phyloP scores from a whole-genome alignment of 768 basidiomycete genomes.

The Leccinum aurantiacum region DNA sequence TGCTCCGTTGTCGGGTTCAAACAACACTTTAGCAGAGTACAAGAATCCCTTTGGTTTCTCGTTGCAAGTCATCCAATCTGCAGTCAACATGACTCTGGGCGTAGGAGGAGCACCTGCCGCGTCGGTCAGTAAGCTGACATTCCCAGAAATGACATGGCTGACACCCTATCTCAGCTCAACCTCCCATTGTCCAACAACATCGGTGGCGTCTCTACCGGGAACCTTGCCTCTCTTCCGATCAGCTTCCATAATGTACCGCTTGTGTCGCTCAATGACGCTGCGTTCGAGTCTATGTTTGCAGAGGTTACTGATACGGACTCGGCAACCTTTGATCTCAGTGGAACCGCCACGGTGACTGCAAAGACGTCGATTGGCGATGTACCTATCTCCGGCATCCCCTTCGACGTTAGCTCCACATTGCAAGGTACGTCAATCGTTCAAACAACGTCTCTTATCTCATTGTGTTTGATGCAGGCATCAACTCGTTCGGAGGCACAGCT shows the following conservation, averaged over 20 bases:
- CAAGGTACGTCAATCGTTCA: slow-evolving; percentile 39
- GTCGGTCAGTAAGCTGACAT: slow-evolving; percentile 37
- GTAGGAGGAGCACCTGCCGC: slow-evolving; percentile 51
- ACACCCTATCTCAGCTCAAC: slow-evolving; percentile 39
- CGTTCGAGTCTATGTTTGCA: slow-evolving; percentile 58
- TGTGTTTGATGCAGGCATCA: slow-evolving; percentile 44
- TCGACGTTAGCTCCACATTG: slow-evolving; percentile 57
- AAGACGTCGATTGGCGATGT: slow-evolving; percentile 66
- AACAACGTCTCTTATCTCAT: background rate
- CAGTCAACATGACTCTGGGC: slow-evolving; percentile 53
- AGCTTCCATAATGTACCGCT: slow-evolving; percentile 58
- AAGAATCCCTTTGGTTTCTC: slow-evolving; percentile 79
- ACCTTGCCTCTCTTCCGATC: slow-evolving; percentile 58
- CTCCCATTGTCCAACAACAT: slow-evolving; percentile 48
- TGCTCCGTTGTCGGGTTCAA: slow-evolving; percentile 58
- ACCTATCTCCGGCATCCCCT: slow-evolving; percentile 61
- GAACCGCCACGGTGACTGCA: slow-evolving; percentile 57
- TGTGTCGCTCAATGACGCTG: slow-evolving; percentile 51
- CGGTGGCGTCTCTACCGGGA: slow-evolving; percentile 71
- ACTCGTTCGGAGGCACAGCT: slow-evolving; percentile 55
- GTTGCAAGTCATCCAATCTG: slow-evolving; percentile 58
- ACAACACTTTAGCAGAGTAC: slow-evolving; percentile 54
- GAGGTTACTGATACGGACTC: slow-evolving; percentile 51
- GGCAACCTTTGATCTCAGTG: slow-evolving; percentile 50
- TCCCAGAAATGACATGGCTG: background rate